Base-by-base conservation (phyloP, 2,329 filamentous ascomycete genomes). In the Penicillium rolfsii region DNA sequence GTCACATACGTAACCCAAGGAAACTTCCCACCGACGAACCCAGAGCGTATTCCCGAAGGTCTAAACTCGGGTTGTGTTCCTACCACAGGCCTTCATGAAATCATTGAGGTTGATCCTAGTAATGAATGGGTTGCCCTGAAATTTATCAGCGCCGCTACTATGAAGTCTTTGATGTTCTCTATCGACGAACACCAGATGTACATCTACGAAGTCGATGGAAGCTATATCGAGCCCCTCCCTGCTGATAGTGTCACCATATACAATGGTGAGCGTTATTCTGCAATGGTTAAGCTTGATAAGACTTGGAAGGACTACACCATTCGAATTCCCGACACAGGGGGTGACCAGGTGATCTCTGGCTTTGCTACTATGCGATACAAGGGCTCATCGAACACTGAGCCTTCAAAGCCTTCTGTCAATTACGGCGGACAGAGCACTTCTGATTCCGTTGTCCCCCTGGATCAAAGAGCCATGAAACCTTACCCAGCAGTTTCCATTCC, bases 261-360 rank as follows among this genome's bases (percentile, higher is more conserved):
- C 59, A 74, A 72, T 36, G 80, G 80, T 11, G 74, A 79, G 53
- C 75, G 80, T 8, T 75, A 77, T 50, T 76, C 78, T 0, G 75
- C 74, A 14, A 70, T 81, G 54, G 67, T 82, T n/a, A 77, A 78
- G 58, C 74, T 81, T 3, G 73, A 79, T 65, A 73, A 80, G 48
- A 53, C 68, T 56, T 50, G 66, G 4, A 73, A 69, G 9, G 67
- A 76, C 52, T 81, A 81, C 66, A 76, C 73, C 0, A 77, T 82
- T 35, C 83, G 86, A 3, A 75, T 84, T 33, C 79, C 82, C 28
- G 80, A 82, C 24, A 73, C 76, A 9, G 76, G 75, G 43, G 74
- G 79, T 2, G 79, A 81, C 9, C 85, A 88, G 70, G 77, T 86
- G 46, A 76, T 88, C 33, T 76, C 77, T 9, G 84, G 81, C 0